phyloP scores from a whole-genome alignment of 148 eudicot genomes.

The Oxyria digyna region DNA sequence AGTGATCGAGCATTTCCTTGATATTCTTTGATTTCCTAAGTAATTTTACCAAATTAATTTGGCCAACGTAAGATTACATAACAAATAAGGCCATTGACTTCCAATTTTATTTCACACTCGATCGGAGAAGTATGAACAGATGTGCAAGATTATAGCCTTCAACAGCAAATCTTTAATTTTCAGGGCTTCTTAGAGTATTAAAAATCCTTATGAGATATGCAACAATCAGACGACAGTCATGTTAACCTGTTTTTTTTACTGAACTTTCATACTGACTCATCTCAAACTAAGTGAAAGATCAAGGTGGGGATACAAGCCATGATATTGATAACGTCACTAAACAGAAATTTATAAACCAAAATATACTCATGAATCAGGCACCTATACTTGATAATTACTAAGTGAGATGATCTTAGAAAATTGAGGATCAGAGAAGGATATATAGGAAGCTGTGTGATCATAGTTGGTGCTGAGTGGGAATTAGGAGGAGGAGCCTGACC shows the following conservation, averaged over 20 bases:
- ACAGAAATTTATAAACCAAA: neutral
- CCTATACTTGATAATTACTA: neutral
- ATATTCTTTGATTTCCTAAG: neutral
- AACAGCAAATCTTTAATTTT: neutral
- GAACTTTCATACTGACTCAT: neutral
- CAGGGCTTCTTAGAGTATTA: neutral
- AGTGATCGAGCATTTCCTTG: neutral
- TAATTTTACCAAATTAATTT: neutral
- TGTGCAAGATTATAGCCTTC: neutral
- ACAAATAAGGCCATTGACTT: neutral
- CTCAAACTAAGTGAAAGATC: no score
- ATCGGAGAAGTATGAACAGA: neutral
- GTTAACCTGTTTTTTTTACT: neutral
- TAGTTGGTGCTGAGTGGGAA: constrained; percentile 46
- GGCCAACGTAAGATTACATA: neutral
- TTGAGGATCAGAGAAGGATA: neutral
- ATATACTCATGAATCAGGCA: neutral
- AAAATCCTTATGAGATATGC: neutral
- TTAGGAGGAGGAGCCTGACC: constrained; percentile 45
- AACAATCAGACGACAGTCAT: neutral
- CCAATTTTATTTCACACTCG: neutral
- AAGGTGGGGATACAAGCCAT: no score
- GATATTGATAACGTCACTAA: no score
- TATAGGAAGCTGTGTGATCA: constrained; percentile 59
- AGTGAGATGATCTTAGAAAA: neutral